phyloP scores from a whole-genome alignment of 176 grass and related monocot genomes.

The Zea mays region DNA sequence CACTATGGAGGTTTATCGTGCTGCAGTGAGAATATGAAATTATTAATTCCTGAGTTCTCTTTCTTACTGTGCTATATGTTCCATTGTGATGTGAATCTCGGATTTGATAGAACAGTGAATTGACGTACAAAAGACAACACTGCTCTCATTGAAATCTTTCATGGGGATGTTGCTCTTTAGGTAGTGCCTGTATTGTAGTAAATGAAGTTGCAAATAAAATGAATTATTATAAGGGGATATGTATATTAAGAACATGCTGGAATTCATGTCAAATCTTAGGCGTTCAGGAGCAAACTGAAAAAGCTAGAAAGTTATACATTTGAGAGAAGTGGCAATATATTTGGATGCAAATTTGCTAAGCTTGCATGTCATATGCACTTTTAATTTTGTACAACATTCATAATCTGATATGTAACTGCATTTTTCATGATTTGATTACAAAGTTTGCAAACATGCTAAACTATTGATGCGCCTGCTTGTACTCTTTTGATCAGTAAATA shows the following conservation, averaged over 20 bases:
- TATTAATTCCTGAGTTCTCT: slow-evolving; percentile 13
- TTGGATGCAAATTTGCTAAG: slow-evolving; percentile 6
- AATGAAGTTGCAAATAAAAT: slow-evolving; percentile 8
- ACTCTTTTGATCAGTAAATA: not conserved
- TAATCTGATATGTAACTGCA: not conserved
- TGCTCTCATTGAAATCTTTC: not conserved
- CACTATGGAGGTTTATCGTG: slow-evolving; percentile 22
- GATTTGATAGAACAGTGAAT: not conserved
- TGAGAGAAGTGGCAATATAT: not conserved
- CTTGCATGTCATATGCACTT: not conserved
- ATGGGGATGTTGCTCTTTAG: not conserved
- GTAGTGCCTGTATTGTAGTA: not conserved
- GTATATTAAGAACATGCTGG: not conserved
- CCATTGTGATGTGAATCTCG: not conserved
- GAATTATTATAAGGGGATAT: not conserved
- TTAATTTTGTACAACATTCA: not conserved
- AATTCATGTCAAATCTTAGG: not conserved
- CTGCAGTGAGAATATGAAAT: not conserved
- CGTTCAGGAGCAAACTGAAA: not conserved
- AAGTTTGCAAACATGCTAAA: slow-evolving; percentile 7
- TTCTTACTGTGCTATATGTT: not conserved
- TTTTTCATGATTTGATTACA: not conserved
- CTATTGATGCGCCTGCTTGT: not conserved
- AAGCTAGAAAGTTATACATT: not conserved
- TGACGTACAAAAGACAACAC: not conserved